These are phyloP conservation scores for Sutorius eximius DNA, from an alignment of 1,284 basidiomycete species.

Conservation along the genomic window DNA sequence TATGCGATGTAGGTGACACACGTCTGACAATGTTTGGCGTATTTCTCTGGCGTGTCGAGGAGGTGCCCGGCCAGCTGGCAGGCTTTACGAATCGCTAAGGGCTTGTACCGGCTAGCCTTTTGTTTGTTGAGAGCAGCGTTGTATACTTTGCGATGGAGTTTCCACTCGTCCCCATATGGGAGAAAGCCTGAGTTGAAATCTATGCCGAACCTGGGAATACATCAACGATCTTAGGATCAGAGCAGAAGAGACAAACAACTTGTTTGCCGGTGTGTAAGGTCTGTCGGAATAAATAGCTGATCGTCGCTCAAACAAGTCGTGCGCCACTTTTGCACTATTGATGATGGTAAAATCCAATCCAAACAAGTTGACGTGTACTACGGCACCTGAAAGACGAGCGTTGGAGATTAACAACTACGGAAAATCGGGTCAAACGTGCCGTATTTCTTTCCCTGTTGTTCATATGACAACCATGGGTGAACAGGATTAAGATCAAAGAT, in stretches of 20 bases:
- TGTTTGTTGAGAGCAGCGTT: slow-evolving; percentile 21
- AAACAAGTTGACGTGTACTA: slow-evolving; percentile 37
- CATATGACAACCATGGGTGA: slow-evolving; percentile 34
- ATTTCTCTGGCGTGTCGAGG: slow-evolving; percentile 23
- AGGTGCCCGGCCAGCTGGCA: slow-evolving; percentile 27
- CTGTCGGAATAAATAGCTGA: slow-evolving; percentile 45
- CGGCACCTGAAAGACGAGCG: slow-evolving; percentile 26
- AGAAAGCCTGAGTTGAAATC: slow-evolving; percentile 31
- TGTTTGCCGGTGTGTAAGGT: slow-evolving; percentile 28
- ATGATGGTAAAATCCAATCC: slow-evolving; percentile 43
- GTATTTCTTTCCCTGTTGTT: slow-evolving; percentile 30
- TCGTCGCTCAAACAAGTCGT: slow-evolving; percentile 43
- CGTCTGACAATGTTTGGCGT: slow-evolving; percentile 19
- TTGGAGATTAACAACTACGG: neutral
- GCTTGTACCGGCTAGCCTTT: slow-evolving; percentile 6
- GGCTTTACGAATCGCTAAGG: slow-evolving; percentile 21
- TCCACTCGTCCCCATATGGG: slow-evolving; percentile 28
- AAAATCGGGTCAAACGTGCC: slow-evolving; percentile 16
- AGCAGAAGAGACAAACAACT: slow-evolving; percentile 16
- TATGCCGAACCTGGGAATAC: slow-evolving; percentile 30
- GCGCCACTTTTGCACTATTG: slow-evolving; percentile 37
- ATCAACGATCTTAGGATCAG: neutral
- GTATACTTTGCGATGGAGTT: slow-evolving; percentile 27
- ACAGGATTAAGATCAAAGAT: slow-evolving; percentile 15
- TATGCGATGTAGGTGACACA: slow-evolving; percentile 8